Percentiles rank a stretch among this genome's conserved stretches.
phyloP scores from a whole-genome alignment of 2,329 filamentous ascomycete species.

The Hypomyces rosellus region DNA sequence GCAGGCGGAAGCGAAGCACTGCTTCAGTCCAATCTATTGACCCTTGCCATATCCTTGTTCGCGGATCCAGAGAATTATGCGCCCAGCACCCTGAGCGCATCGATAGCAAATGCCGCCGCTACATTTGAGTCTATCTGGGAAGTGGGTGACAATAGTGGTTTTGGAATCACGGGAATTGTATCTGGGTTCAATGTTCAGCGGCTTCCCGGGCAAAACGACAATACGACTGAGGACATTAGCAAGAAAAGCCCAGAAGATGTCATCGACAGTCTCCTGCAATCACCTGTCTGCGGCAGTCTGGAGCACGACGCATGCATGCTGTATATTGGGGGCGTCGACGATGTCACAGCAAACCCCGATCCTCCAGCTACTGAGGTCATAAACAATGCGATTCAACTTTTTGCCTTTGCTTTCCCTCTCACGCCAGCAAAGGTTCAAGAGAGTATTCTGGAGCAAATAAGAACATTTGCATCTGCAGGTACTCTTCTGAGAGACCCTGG shows the following conservation, averaged over 20 bases:
- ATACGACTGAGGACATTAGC: slow-evolving; percentile 39
- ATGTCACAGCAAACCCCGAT: slow-evolving; percentile 51
- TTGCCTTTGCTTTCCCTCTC: slow-evolving; percentile 83
- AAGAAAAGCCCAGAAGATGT: slow-evolving; percentile 55
- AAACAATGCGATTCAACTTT: slow-evolving; percentile 87
- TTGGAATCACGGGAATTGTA: slow-evolving; percentile 83
- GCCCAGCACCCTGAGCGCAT: slow-evolving; percentile 77
- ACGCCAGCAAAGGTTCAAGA: slow-evolving; percentile 91
- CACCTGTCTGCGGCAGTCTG: slow-evolving; percentile 73
- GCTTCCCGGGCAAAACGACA: slow-evolving; percentile 62
- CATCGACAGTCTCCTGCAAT: slow-evolving; percentile 56
- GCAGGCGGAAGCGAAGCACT: slow-evolving; percentile 78
- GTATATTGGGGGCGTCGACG: slow-evolving; percentile 51
- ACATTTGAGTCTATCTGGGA: slow-evolving; percentile 95
- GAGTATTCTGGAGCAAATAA: slow-evolving; percentile 89
- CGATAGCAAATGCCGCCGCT: slow-evolving; percentile 83
- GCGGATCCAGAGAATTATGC: slow-evolving; percentile 87
- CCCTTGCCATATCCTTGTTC: slow-evolving; percentile 83
- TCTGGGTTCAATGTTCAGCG: slow-evolving; percentile 66
- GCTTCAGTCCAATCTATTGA: slow-evolving; percentile 84
- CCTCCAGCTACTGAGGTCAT: slow-evolving; percentile 89
- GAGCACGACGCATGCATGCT: slow-evolving; percentile 85
- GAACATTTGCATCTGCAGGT: slow-evolving; percentile 77
- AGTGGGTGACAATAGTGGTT: slow-evolving; percentile 86
- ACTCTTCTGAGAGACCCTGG: slow-evolving; percentile 79